Evolutionary conservation across 2,329 filamentous ascomycete species (phyloP).

Genomic region (Cladosporium sp.): DNA sequence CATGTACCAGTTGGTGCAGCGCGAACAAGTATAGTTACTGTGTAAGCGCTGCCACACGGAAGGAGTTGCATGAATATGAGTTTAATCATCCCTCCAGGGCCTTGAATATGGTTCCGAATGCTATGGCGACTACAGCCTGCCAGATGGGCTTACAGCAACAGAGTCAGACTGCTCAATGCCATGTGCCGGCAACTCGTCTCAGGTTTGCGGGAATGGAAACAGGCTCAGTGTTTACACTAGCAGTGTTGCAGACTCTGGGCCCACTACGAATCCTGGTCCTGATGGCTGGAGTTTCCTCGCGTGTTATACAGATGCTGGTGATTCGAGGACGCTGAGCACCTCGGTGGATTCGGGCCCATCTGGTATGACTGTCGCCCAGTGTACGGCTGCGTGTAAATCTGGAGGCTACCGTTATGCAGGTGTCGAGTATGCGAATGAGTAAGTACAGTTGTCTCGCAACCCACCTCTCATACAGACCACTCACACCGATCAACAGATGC

Average conservation of each 20-base stretch:
- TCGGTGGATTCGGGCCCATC: slow-evolving; percentile 29
- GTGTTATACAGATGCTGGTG: slow-evolving; percentile 8
- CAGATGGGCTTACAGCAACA: slow-evolving; percentile 22
- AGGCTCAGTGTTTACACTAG: slow-evolving; percentile 24
- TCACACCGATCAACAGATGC: slow-evolving; percentile 42
- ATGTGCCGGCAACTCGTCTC: slow-evolving; percentile 23
- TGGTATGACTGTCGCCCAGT: slow-evolving; percentile 58
- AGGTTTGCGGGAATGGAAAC: slow-evolving; percentile 25
- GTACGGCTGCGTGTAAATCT: slow-evolving; percentile 55
- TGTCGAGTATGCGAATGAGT: slow-evolving; percentile 57
- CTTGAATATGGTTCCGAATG: slow-evolving; percentile 38
- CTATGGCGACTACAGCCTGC: slow-evolving; percentile 32
- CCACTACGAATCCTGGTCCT: slow-evolving; percentile 13
- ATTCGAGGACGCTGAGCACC: slow-evolving; percentile 4
- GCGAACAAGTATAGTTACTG: slow-evolving; percentile 34
- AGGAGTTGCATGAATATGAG: background rate
- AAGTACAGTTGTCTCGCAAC: slow-evolving; percentile 24
- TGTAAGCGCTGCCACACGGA: background rate
- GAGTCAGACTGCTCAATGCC: slow-evolving; percentile 28
- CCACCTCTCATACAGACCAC: background rate
- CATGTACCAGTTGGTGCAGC: slow-evolving; percentile 34
- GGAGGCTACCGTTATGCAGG: slow-evolving; percentile 57
- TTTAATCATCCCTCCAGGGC: slow-evolving; percentile 23
- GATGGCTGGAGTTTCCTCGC: slow-evolving; percentile 6
- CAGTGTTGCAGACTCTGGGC: slow-evolving; percentile 21